Percentiles rank a stretch among this genome's conserved stretches.
Conservation (phyloP, 495 filamentous ascomycete species). For the Neurospora hispaniola region DNA sequence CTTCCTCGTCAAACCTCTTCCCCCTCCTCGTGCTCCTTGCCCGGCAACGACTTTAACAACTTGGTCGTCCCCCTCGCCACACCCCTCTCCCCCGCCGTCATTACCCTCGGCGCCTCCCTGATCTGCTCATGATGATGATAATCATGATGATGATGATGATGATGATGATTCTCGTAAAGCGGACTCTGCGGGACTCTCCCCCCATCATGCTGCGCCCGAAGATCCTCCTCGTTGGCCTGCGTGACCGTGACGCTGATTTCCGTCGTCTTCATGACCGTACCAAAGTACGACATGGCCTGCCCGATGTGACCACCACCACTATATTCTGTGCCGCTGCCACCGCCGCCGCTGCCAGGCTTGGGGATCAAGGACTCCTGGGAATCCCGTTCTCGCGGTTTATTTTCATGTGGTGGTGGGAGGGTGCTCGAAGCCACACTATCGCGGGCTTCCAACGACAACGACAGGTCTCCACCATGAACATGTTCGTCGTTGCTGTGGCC, state of each 20-base stretch:
- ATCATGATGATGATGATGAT: not conserved
- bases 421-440: not conserved
- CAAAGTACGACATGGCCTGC: not conserved
- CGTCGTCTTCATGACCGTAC: constrained; percentile 20
- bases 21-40: not conserved
- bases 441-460: not conserved
- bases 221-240: not conserved
- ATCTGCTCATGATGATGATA: not conserved
- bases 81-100: not conserved
- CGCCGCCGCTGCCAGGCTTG: not conserved
- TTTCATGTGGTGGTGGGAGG: too few relatives aligned
- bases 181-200: not conserved
- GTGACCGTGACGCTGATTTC: constrained; percentile 18
- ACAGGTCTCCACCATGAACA: not conserved
- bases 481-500: not conserved
- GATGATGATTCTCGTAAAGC: not conserved
- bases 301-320: too few relatives aligned
- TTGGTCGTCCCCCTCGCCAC: not conserved
- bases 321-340: too few relatives aligned
- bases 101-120: not conserved
- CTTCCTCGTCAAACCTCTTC: not conserved
- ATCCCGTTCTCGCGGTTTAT: constrained; percentile 2
- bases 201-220: not conserved
- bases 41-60: not conserved
- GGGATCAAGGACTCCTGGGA: constrained; percentile 3